phyloP scores from a whole-genome alignment of 176 grass and related monocot genomes.

The Triticum turgidum region DNA sequence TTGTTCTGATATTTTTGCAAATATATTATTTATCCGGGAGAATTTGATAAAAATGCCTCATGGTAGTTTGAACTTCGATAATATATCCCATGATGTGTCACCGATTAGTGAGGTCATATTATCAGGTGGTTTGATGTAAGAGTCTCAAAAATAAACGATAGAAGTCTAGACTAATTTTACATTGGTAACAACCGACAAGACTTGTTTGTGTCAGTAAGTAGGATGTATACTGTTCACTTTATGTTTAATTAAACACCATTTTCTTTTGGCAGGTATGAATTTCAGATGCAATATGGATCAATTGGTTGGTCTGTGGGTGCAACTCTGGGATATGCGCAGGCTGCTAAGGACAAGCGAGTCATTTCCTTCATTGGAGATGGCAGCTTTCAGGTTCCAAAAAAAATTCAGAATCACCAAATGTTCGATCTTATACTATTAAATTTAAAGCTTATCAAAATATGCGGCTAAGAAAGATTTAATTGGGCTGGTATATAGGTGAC shows the following conservation, averaged over 20 bases:
- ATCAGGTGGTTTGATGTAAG: background rate
- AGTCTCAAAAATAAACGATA: background rate
- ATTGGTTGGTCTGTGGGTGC: conserved; percentile 60
- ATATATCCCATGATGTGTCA: background rate
- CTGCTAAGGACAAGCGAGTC: conserved; percentile 58
- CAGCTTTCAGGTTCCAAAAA: conserved; percentile 46
- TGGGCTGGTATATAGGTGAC: conserved; percentile 36
- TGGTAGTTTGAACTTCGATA: background rate
- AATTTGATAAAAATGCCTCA: background rate
- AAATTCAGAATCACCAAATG: background rate
- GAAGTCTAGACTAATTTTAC: background rate
- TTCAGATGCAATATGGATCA: conserved; percentile 68
- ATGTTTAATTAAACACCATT: background rate
- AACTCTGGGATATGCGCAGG: conserved; percentile 48
- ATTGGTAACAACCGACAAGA: background rate
- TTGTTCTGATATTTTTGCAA: background rate
- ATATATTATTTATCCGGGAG: background rate
- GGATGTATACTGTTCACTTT: background rate
- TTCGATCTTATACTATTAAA: background rate
- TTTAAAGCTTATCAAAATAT: background rate
- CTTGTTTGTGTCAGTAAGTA: background rate
- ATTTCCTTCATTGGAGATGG: conserved; percentile 62
- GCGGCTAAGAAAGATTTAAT: background rate
- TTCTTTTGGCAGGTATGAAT: conserved; percentile 43
- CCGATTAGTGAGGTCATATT: background rate